Percentiles rank a stretch among this genome's conserved stretches.
phyloP scores from a whole-genome alignment of 202 grass and related monocot species.

The Thinopyrum obtusiflorum region DNA sequence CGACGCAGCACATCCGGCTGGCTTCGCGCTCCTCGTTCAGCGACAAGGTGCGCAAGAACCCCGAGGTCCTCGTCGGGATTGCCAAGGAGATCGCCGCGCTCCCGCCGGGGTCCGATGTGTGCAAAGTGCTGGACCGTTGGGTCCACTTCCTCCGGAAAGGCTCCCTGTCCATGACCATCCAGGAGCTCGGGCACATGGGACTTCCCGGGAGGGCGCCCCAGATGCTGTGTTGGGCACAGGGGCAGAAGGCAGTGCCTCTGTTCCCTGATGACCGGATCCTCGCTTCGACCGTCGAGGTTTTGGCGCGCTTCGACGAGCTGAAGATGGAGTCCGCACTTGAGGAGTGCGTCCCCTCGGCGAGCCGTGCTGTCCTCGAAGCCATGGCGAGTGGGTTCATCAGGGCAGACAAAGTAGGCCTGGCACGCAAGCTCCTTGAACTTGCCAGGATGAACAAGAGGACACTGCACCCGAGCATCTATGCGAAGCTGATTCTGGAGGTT shows the following conservation, averaged over 20 bases:
- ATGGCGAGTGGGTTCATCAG: conserved; percentile 68
- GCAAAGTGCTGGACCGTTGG: conserved; percentile 58
- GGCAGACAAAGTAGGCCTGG: conserved; percentile 48
- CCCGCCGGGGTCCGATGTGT: conserved; percentile 35
- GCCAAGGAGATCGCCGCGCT: conserved; percentile 61
- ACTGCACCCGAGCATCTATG: conserved; percentile 46
- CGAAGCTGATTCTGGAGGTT: conserved; percentile 67
- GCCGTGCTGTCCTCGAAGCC: conserved; percentile 61
- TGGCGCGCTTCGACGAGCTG: conserved; percentile 55
- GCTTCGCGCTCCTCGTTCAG: conserved; percentile 43
- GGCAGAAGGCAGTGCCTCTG: conserved; percentile 34
- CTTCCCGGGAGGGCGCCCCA: conserved; percentile 59
- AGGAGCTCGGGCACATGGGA: conserved; percentile 85
- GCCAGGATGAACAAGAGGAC: conserved; percentile 57
- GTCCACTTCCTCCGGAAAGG: conserved; percentile 69
- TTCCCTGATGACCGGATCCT: conserved; percentile 72
- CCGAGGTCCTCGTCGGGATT: conserved; percentile 46
- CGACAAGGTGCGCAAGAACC: conserved; percentile 61
- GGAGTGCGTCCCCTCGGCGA: conserved; percentile 55
- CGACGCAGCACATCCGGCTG: conserved; percentile 50
- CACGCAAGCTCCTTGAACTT: conserved; percentile 55
- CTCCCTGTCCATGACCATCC: conserved; percentile 74
- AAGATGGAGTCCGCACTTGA: conserved; percentile 48
- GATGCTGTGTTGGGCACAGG: conserved; percentile 71
- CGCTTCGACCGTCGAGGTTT: conserved; percentile 55